These are phyloP conservation scores for Ormosia emarginata DNA, from an alignment of 306 rosid genomes.

Conservation along the genomic window DNA sequence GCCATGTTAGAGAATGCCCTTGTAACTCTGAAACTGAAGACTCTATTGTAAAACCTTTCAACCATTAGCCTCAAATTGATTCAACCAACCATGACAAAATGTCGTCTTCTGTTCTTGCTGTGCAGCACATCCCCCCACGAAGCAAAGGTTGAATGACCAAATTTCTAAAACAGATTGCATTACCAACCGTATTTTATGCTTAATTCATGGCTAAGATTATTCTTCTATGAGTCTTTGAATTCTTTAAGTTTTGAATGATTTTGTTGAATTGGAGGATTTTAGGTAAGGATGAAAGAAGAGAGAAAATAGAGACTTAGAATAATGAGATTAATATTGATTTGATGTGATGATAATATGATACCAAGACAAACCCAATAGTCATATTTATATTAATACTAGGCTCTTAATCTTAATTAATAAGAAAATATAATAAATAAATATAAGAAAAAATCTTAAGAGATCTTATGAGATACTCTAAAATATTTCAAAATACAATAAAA, in stretches of 20 bases:
- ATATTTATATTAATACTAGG: too few species aligned
- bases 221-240: not conserved
- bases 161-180: not conserved
- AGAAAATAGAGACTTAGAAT: too few species aligned
- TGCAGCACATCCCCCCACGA: not conserved
- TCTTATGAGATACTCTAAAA: too few species aligned
- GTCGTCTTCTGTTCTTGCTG: not conserved
- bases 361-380: too few species aligned
- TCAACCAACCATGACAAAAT: not conserved
- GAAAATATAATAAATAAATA: too few species aligned
- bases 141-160: not conserved
- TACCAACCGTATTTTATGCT: not conserved
- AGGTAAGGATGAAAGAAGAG: too few species aligned
- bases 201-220: not conserved
- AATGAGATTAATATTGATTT: too few species aligned
- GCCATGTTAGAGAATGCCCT: not conserved
- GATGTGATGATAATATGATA: too few species aligned
- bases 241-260: not conserved
- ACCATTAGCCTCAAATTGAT: not conserved
- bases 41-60: not conserved
- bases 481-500: too few species aligned
- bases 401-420: too few species aligned
- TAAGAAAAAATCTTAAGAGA: too few species aligned
- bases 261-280: too few species aligned
- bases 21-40: not conserved